Evolutionary conservation across 1,139 yeast genomes (phyloP).

Genomic region (Arxiozyma slooffiae): DNA sequence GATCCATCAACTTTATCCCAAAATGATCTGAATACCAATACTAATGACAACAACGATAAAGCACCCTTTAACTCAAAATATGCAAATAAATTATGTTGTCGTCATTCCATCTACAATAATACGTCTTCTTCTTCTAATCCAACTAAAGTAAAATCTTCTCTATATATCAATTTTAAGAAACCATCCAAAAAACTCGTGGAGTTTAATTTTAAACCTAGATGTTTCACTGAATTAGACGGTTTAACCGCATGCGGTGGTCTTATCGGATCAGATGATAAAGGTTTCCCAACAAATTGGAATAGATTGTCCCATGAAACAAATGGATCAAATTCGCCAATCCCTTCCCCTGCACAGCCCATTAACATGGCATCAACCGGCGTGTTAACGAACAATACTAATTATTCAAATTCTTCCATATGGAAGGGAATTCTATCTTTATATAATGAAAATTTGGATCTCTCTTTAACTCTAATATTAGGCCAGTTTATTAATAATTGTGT

Average conservation of each 20-base stretch:
- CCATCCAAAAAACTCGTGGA: conserved; percentile 35
- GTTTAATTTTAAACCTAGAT: conserved; percentile 55
- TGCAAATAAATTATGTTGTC: conserved; percentile 2
- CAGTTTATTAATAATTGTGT: conserved; percentile 79
- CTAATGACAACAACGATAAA: background rate
- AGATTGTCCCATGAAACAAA: conserved; percentile 9
- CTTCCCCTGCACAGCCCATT: conserved; percentile 24
- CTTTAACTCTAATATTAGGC: conserved; percentile 53
- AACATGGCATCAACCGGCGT: conserved; percentile 21
- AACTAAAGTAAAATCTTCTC: background rate
- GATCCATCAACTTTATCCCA: conserved; percentile 7
- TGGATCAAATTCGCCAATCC: conserved; percentile 6
- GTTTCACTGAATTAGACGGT: conserved; percentile 53
- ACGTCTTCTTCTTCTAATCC: background rate
- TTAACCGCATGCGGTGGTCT: conserved; percentile 65
- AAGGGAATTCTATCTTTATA: conserved; percentile 57
- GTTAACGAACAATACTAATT: conserved; percentile 22
- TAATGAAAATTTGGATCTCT: conserved; percentile 39
- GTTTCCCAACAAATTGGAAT: conserved; percentile 24
- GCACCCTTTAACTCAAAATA: conserved; percentile 1
- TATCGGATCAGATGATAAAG: conserved; percentile 33
- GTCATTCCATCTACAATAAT: conserved; percentile 2
- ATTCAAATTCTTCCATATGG: conserved; percentile 31
- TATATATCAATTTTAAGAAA: conserved; percentile 8
- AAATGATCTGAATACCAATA: conserved; percentile 9